Percentiles rank a stretch among this genome's conserved stretches.
These are phyloP conservation scores for Myxozyma kluyveri DNA, from an alignment of 805 yeast species.

Conservation along the genomic window DNA sequence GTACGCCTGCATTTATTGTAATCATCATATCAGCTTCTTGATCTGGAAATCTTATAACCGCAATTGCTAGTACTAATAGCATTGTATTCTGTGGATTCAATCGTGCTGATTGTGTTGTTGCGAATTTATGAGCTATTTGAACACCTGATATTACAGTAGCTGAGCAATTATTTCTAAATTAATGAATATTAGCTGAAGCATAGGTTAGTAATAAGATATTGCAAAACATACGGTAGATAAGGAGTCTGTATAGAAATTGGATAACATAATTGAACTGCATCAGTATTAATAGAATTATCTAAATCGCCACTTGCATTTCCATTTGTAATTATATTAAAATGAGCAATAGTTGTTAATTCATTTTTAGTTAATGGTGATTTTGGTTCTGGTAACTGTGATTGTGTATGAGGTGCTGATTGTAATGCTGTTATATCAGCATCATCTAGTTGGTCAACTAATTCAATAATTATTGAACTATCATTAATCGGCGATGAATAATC, in stretches of 20 bases:
- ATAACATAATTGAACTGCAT: not conserved
- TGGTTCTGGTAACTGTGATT: conserved; percentile 5
- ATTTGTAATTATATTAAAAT: conserved; percentile 34
- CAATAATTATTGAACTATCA: conserved; percentile 42
- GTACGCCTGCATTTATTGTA: conserved; percentile 57
- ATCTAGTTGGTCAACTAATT: conserved; percentile 43
- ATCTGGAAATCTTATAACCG: conserved; percentile 52
- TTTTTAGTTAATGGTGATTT: conserved; percentile 41
- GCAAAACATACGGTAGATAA: conserved; percentile 2
- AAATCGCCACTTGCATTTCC: conserved; percentile 29
- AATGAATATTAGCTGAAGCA: not conserved
- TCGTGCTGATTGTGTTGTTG: conserved; percentile 33
- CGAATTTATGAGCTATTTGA: conserved; percentile 26
- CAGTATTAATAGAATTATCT: not conserved
- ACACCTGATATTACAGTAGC: conserved; percentile 17
- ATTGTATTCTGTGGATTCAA: conserved; percentile 17
- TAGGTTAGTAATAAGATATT: not conserved
- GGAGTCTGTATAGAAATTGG: not conserved
- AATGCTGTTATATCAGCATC: conserved; percentile 38
- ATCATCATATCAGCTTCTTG: conserved; percentile 59
- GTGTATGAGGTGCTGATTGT: conserved; percentile 38
- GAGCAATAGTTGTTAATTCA: conserved; percentile 29
- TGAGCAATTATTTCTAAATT: not conserved
- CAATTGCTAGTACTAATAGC: conserved; percentile 50
- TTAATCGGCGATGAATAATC: conserved; percentile 31